Base-by-base conservation (phyloP, 179 eudicot species). In the Beta macrorhiza region DNA sequence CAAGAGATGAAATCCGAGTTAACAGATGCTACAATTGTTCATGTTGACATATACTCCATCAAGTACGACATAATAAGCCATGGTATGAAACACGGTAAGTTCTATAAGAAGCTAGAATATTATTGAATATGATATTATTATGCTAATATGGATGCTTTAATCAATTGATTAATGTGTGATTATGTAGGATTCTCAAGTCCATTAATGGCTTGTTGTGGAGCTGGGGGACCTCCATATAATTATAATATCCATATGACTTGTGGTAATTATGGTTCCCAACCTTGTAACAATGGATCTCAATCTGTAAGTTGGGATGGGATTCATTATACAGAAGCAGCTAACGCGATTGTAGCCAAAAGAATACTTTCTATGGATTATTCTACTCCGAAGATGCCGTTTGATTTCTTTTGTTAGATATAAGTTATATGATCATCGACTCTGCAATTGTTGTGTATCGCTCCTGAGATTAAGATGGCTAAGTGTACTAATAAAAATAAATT, bases 291-390 rank as follows among this genome's bases (percentile, higher is more conserved):
- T 74, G 94, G 90, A 71, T 74, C 93, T 32, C 74, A 75, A 25
- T 87, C 57, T 78, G 81, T 95, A 79, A 91, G 87, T 77, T 95
- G 99, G 99, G 99, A 95, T 47, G 99, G 99, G 2, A 83, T 87
- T 68, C 99, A 95, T 84, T 93, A 89, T 79, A 91, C 94, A 7
- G 99, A 95, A 84, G 95, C 98, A 12, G 98, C 99, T 10, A 95
- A 95, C 75, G 76, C 85, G 61, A 62, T 93, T 70, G 79, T 92
- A 67, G 92, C 95, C 65, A 81, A 92, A 55, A 92, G 89, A 83
- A 82, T 95, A 83, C 92, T 89, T 77, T 93, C 99, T 62, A 88
- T 51, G 67, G 85, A 81, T 17, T 93, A 92, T 83, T 87, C 91
- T 6, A 89, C 94, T 3, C 99, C 99, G 5, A 87, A 45, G 14